Evolutionary conservation across 2,329 filamentous ascomycete species (phyloP).

Genomic region (Penicillium palitans): DNA sequence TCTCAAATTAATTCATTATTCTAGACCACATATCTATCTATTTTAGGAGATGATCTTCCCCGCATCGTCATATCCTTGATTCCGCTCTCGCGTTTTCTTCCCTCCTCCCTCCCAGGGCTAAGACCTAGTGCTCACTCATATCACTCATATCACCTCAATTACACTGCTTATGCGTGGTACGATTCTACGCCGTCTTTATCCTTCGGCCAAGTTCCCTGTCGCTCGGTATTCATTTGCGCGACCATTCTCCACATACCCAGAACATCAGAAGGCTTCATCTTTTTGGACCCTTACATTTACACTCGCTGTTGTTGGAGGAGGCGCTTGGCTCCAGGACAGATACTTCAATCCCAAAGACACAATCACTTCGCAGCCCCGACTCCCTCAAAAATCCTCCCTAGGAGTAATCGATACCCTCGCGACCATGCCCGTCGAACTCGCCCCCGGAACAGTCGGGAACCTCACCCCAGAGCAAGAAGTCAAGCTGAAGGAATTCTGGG

Average conservation of each 20-base stretch:
- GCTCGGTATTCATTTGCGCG: slow-evolving; percentile 23
- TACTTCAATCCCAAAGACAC: slow-evolving; percentile 25
- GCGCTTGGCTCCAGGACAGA: slow-evolving; percentile 37
- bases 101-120: not conserved
- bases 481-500: slow-evolving; percentile 87
- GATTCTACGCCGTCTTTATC: slow-evolving; percentile 31
- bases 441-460: slow-evolving; percentile 72
- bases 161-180: slow-evolving; percentile 38
- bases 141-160: not conserved
- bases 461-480: slow-evolving; percentile 85
- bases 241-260: slow-evolving; percentile 30
- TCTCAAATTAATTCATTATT: not conserved
- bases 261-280: slow-evolving; percentile 39
- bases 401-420: slow-evolving; percentile 39
- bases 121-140: slow-evolving; percentile 7
- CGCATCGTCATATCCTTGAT: slow-evolving; percentile 12
- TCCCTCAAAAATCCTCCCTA: slow-evolving; percentile 30
- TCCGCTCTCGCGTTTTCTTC: slow-evolving; percentile 1
- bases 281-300: slow-evolving; percentile 41
- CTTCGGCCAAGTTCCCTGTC: slow-evolving; percentile 34
- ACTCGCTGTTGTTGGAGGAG: slow-evolving; percentile 36
- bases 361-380: slow-evolving; percentile 11
- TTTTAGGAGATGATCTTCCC: slow-evolving; percentile 8
- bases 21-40: not conserved
- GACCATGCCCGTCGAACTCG: slow-evolving; percentile 36